A percentile compares a stretch with the other conserved stretches of the same genome.
These are phyloP conservation scores for Kurtzmaniella natalensis DNA, from an alignment of 1,139 yeast genomes.

Conservation along the genomic window DNA sequence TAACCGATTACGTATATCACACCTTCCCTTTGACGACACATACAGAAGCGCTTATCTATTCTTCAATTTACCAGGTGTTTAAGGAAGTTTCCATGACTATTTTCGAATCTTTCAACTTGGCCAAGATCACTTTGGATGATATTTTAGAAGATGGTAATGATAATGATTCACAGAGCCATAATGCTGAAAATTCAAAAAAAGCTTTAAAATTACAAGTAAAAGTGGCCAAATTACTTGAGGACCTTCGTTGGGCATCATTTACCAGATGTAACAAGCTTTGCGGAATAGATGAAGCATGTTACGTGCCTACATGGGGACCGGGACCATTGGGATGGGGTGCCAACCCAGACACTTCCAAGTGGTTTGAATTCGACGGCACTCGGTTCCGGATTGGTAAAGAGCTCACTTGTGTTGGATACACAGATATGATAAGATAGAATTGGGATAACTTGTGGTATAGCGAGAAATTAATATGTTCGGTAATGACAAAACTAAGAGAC, in stretches of 20 bases:
- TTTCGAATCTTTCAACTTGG: conserved; percentile 27
- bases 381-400: conserved; percentile 8
- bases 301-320: conserved; percentile 59
- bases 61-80: conserved; percentile 38
- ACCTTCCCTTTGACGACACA: conserved; percentile 26
- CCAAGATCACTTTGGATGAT: conserved; percentile 18
- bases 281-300: conserved; percentile 43
- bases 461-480: too few relatives aligned
- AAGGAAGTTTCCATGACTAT: conserved; percentile 25
- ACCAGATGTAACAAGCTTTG: conserved; percentile 39
- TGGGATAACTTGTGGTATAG: not conserved
- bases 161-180: conserved; percentile 4
- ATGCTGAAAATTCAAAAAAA: too few relatives aligned
- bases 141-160: conserved; percentile 12
- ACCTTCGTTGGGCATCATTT: conserved; percentile 36
- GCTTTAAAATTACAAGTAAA: conserved; percentile 7
- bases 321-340: conserved; percentile 34
- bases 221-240: conserved; percentile 8
- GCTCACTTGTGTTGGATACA: conserved; percentile 8
- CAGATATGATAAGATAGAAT: conserved; percentile 2
- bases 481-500: too few relatives aligned
- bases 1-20: conserved; percentile 42
- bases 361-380: conserved; percentile 11
- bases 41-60: conserved; percentile 42
- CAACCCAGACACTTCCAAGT: not conserved